Conservation (phyloP, 1,284 basidiomycete genomes). For the Boletus sp. region DNA sequence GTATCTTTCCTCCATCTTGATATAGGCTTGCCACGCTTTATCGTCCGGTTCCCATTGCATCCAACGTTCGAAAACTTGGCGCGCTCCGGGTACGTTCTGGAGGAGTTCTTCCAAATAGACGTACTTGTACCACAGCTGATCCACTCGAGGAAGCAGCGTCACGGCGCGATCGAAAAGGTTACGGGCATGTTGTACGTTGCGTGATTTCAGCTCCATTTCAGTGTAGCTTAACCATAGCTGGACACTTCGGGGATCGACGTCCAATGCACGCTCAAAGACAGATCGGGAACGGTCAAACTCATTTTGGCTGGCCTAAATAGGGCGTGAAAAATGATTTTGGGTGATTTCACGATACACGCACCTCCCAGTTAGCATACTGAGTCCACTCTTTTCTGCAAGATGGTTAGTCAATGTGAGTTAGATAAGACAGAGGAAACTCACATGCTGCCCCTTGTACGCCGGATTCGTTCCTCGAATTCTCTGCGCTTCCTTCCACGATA, state of each 20-base stretch:
- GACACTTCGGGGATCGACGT: slow-evolving; percentile 86
- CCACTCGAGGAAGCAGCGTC: slow-evolving; percentile 91
- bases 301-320: slow-evolving; percentile 83
- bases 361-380: slow-evolving; percentile 82
- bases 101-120: slow-evolving; percentile 97
- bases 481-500: slow-evolving; percentile 92
- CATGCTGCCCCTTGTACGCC: slow-evolving; percentile 87
- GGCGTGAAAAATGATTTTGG: slow-evolving; percentile 4
- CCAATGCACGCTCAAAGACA: slow-evolving; percentile 94
- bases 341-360: slow-evolving; percentile 26
- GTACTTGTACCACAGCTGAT: slow-evolving; percentile 98
- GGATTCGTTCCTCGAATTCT: slow-evolving; percentile 94
- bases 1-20: slow-evolving; percentile 95
- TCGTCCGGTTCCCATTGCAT: slow-evolving; percentile 99
- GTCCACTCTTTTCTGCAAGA: slow-evolving; percentile 69
- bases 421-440: slow-evolving; percentile 32
- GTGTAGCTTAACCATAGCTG: slow-evolving; percentile 95
- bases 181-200: slow-evolving; percentile 94
- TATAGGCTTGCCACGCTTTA: slow-evolving; percentile 98
- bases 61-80: slow-evolving; percentile 98
- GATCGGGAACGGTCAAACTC: slow-evolving; percentile 92
- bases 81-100: slow-evolving; percentile 91
- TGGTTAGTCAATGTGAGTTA: slow-evolving; percentile 9
- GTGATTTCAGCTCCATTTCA: slow-evolving; percentile 97
- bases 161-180: slow-evolving; percentile 97